A percentile compares a stretch with the other conserved stretches of the same genome.
Conservation (phyloP, 371 early-diverging fungal species). For the Mortierella sp. region DNA sequence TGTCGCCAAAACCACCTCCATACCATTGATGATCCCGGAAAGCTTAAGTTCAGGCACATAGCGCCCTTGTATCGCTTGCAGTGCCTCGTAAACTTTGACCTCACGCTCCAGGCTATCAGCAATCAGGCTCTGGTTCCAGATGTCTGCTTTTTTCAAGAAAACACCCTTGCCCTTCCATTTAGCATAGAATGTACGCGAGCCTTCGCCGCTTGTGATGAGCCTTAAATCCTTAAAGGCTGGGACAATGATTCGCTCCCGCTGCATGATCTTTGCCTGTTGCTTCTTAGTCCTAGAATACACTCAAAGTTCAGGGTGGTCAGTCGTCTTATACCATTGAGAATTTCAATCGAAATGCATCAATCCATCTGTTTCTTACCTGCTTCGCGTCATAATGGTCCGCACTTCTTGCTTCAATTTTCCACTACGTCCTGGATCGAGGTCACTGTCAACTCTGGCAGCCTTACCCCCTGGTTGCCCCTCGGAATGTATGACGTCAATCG, state of each 20-base stretch:
- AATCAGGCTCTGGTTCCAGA: neutral
- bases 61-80: constrained; percentile 9
- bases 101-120: constrained; percentile 1
- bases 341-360: neutral
- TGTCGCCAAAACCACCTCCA: constrained; percentile 6
- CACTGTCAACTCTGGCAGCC: neutral
- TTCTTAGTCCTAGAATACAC: neutral
- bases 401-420: constrained; percentile 1
- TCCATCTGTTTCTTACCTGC: neutral
- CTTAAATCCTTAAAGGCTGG: constrained; percentile 2
- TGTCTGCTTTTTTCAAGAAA: neutral
- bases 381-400: neutral
- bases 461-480: neutral
- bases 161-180: constrained; percentile 2
- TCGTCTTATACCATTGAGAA: neutral
- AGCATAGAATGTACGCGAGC: neutral
- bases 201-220: neutral
- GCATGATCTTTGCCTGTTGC: neutral
- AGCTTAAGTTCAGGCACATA: constrained; percentile 6
- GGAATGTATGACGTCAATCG: neutral
- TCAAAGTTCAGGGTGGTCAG: neutral
- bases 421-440: neutral
- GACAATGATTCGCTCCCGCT: neutral
- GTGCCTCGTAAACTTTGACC: constrained; percentile 6
- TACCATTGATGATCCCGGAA: neutral